Base-by-base conservation (phyloP, 495 filamentous ascomycete genomes). In the Immersiella caudata region DNA sequence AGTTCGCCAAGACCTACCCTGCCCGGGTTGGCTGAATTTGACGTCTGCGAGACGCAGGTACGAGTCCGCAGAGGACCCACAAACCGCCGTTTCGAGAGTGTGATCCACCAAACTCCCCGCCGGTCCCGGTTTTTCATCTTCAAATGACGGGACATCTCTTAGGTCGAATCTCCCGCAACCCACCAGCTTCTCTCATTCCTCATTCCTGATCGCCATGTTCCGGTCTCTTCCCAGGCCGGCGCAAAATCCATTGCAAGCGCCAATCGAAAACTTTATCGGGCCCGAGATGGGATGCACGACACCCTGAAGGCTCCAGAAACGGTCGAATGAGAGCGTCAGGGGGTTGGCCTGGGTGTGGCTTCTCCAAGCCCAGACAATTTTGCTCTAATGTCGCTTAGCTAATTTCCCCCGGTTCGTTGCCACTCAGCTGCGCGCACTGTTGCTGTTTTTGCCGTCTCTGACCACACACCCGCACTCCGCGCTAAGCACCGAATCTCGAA, bases 311-410 rank as follows among this genome's bases (percentile, higher is more conserved):
- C 20, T 58, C 63, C 51, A 65, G 21, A 56, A 64, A 57, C 63
- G 63, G 52, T 58, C 63, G 63, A 65, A 65, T 65, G 52, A 63
- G 61, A 36, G 14, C 25, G 29, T 18, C 51, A 33, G 52, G 51
- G 29, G 51, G 20, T 26, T 50, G 51, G 52, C 9, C 55, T 51
- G 59, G 27, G 60, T 52, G 71, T 63, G 62, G 67, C 62, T 63
- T 26, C 21, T 46, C 60, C 49, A 59, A 67, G 52, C 35, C 11
- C 65, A 40, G 54, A 60, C 59, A 67, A 61, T 68, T 58, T 64
- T 74, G 71, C 22, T 50, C 67, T 73, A 75, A 79, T 79, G 66
- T 79, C 77, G 77, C 74, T 79, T 79, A 76, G 64, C 69, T 75
- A 70, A 78, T 79, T 77, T 78, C 74, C 74, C 66, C 55, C 63